These are phyloP conservation scores for Coemansia sp. DNA, from an alignment of 192 early-diverging fungal genomes.

Conservation along the genomic window DNA sequence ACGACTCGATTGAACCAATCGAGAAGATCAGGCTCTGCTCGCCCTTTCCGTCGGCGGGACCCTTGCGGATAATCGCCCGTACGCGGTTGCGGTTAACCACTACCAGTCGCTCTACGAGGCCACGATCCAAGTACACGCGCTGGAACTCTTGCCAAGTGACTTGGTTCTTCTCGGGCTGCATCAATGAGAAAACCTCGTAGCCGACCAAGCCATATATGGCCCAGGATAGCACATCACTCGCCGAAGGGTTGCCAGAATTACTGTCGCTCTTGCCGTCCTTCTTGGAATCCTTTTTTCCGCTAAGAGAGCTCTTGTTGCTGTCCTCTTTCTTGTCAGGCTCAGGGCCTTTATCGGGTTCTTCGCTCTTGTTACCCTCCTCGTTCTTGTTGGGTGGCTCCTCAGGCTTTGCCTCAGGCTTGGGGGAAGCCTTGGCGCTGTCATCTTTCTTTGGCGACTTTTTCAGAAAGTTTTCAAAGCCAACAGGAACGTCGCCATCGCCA, in stretches of 20 bases:
- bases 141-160: constrained; percentile 96
- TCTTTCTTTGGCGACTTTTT: constrained; percentile 54
- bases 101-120: constrained; percentile 86
- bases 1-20: constrained; percentile 93
- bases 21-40: constrained; percentile 67
- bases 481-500: constrained; percentile 60
- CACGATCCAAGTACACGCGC: constrained; percentile 85
- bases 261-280: constrained; percentile 33
- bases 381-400: constrained; percentile 21
- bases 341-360: constrained; percentile 16
- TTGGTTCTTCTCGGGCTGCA: constrained; percentile 51
- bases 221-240: constrained; percentile 31
- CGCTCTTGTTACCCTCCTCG: constrained; percentile 10
- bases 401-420: background rate
- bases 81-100: constrained; percentile 90
- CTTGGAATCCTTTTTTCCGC: constrained; percentile 39
- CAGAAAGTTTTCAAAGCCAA: constrained; percentile 76
- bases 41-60: constrained; percentile 5
- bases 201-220: constrained; percentile 17
- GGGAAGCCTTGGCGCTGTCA: constrained; percentile 24
- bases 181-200: constrained; percentile 24
- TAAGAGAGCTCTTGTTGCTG: background rate
- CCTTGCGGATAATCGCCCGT: constrained; percentile 68
- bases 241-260: constrained; percentile 7
- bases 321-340: constrained; percentile 18